These are phyloP conservation scores for Kwoniella europaea DNA, from an alignment of 768 basidiomycete species.

Conservation along the genomic window DNA sequence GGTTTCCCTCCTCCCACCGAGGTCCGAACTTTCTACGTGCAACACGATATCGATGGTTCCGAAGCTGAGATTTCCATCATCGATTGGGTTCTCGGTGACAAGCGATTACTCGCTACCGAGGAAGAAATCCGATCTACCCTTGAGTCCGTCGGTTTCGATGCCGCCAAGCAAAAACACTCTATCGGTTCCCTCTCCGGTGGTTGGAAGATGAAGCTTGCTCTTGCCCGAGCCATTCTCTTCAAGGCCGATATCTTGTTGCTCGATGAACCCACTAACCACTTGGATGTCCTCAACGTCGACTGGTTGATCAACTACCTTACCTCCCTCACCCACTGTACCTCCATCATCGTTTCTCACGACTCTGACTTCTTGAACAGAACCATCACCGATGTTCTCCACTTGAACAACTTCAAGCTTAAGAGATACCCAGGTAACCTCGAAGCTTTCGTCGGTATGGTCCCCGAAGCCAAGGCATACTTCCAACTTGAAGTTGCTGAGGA, in stretches of 20 bases:
- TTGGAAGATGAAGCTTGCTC: slow-evolving; percentile 99
- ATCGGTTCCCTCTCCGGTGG: slow-evolving; percentile 94
- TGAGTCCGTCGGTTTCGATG: slow-evolving; percentile 87
- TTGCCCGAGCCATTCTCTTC: slow-evolving; percentile 96
- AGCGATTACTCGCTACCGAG: slow-evolving; percentile 73
- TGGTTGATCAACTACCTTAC: slow-evolving; percentile 96
- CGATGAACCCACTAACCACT: slow-evolving; percentile 84
- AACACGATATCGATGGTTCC: slow-evolving; percentile 97
- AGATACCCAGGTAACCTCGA: slow-evolving; percentile 95
- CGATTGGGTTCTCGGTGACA: slow-evolving; percentile 82
- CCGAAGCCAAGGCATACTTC: slow-evolving; percentile 98
- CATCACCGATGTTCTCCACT: slow-evolving; percentile 94
- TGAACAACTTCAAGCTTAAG: slow-evolving; percentile 97
- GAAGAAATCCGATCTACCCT: slow-evolving; percentile 80
- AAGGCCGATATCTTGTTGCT: slow-evolving; percentile 95
- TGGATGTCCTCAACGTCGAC: slow-evolving; percentile 96
- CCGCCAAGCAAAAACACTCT: slow-evolving; percentile 79
- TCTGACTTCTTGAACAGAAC: slow-evolving; percentile 97
- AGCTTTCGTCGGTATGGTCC: slow-evolving; percentile 88
- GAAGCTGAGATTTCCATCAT: slow-evolving; percentile 90
- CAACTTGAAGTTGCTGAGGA: slow-evolving; percentile 92
- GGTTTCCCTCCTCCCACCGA: slow-evolving; percentile 97
- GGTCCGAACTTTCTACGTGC: slow-evolving; percentile 98
- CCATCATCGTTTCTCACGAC: slow-evolving; percentile 98
- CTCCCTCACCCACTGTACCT: slow-evolving; percentile 85